These are phyloP conservation scores for Pestalotiopsis sp. DNA, from an alignment of 2,329 filamentous ascomycete genomes.

Conservation along the genomic window DNA sequence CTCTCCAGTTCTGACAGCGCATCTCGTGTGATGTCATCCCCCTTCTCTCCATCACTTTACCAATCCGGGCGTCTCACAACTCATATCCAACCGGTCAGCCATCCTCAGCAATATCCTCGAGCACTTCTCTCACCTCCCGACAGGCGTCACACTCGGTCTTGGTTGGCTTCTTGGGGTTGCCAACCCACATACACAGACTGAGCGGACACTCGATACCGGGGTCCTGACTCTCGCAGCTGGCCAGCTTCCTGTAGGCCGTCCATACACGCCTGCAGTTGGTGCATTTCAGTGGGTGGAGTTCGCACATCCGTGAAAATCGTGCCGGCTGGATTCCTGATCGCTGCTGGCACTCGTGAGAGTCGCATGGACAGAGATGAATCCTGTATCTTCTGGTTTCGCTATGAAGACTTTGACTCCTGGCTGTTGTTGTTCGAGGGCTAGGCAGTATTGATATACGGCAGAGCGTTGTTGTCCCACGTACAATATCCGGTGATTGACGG, in stretches of 20 bases:
- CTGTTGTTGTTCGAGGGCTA: no score
- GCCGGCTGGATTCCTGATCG: background rate
- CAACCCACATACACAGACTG: slow-evolving; percentile 41
- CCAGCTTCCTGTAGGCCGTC: slow-evolving; percentile 37
- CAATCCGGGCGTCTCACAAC: background rate
- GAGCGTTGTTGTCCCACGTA: no score
- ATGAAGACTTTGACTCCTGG: no score
- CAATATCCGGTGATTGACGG: no score
- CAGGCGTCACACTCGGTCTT: slow-evolving; percentile 36
- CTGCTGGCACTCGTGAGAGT: background rate
- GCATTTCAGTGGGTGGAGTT: slow-evolving; percentile 38
- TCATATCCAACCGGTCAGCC: background rate
- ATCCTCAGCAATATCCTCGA: slow-evolving; percentile 31
- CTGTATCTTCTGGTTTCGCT: no score
- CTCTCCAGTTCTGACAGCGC: no score
- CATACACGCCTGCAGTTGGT: slow-evolving; percentile 33
- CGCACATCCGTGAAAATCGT: slow-evolving; percentile 33
- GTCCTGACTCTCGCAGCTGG: slow-evolving; percentile 39
- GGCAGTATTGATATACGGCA: no score
- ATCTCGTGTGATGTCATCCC: no score
- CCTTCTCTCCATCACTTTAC: background rate
- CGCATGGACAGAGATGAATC: background rate
- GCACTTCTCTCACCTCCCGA: slow-evolving; percentile 28
- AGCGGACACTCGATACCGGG: slow-evolving; percentile 31
- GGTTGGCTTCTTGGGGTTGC: slow-evolving; percentile 33